Evolutionary conservation across 768 basidiomycete species (phyloP), one percentile per base, ranked within the genome.

Genomic region (Erythrobasidium yunnanense): DNA sequence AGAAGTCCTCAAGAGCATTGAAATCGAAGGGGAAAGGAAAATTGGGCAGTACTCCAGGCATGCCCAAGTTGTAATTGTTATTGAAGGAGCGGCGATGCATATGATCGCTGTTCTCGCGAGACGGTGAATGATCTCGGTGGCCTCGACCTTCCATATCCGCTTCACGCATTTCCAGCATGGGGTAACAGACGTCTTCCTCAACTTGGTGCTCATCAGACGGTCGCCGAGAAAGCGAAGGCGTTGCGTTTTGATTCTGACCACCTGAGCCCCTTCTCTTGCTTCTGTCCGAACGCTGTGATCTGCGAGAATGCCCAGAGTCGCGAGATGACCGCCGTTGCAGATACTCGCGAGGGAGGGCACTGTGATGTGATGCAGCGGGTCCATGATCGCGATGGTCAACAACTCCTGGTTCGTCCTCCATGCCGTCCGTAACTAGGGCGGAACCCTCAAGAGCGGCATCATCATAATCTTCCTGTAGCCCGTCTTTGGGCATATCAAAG

Each of bases 1-100:
- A 87, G 74, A 85, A 93, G 4, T 81, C 80, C 73, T 95, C 91
- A 81, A 95, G 85, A 0, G 76, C 78, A 0, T 76, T 69, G 73
- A 90, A 93, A 73, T 90, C 83, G 73, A 88, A 91, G 25, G 79
- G 76, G 25, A 82, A 81, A 7, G 79, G 80, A 3, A 81, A 79
- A 53, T 75, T 71, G 17, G 68, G 72, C 38, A 73, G 46, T 7
- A 74, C 71, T 23, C 72, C 72, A 0, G 73, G 65, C 13, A 71
- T 51, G 30, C 71, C 71, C 17, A 58, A 1, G 38, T 11, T n/a
- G n/a, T 42, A n/a, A 11, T 42, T 42, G 38, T 42, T n/a, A n/a
- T 29, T 15, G 49, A 34, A 33, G 55, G 33, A 50, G 32, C 4
- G 63, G n/a, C 25, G n/a, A n/a, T n/a, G 50, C 50, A 38, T 15